Conservation (phyloP, 2,329 filamentous ascomycete species). For the Cytospora piceicola region DNA sequence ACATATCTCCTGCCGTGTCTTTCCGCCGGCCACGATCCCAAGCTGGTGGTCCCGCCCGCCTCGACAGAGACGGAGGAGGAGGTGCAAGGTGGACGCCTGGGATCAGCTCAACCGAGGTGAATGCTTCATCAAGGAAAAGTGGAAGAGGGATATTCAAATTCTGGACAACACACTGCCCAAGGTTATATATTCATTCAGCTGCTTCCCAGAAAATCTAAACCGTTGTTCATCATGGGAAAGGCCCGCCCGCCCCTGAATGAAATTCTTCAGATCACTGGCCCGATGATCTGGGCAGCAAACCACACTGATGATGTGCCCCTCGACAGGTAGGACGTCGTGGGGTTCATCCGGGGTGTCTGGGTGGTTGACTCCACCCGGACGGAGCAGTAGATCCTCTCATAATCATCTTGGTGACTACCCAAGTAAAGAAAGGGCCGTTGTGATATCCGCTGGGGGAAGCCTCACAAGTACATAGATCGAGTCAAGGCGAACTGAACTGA, state of each 20-base stretch:
- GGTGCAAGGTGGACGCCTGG: constrained; percentile 64
- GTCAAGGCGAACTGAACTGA: not conserved
- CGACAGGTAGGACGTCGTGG: not conserved
- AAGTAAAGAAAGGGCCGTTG: no score
- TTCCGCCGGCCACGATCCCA: not conserved
- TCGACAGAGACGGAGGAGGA: not conserved
- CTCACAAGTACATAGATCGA: not conserved
- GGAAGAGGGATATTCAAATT: not conserved
- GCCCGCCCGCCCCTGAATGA: not conserved
- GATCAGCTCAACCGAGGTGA: constrained; percentile 25
- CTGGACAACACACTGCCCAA: not conserved
- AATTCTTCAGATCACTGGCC: not conserved
- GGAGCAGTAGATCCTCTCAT: not conserved
- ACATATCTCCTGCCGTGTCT: not conserved
- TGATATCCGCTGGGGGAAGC: no score
- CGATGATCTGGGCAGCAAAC: not conserved
- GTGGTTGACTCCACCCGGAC: not conserved
- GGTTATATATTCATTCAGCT: not conserved
- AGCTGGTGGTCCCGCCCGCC: not conserved
- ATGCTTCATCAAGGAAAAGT: not conserved
- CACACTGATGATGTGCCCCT: not conserved
- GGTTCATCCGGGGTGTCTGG: not conserved
- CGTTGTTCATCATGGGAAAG: not conserved
- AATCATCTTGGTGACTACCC: not conserved
- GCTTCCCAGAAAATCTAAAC: not conserved